Base-by-base conservation (phyloP, 768 basidiomycete genomes). In the Hemileccinum rubropunctum region DNA sequence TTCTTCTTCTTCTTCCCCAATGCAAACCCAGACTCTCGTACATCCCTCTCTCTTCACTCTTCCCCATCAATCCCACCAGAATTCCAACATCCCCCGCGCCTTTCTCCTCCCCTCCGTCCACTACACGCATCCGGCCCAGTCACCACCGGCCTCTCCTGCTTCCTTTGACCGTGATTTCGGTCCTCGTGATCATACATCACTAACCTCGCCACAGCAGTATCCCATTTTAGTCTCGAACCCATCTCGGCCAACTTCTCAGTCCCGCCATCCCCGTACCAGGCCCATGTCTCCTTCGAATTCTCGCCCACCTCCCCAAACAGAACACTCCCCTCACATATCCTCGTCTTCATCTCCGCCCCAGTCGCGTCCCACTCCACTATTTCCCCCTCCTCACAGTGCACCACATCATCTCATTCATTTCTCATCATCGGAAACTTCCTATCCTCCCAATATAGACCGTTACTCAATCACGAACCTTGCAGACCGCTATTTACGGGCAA, bases 341-440 rank as follows among this genome's bases (percentile, higher is more conserved):
- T 69, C 73, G 45, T 75, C 77, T 12, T 75, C 76, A 37, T 76
- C 77, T 50, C 74, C 76, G 37, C 64, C 69, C 6, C 77, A 76
- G 51, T 54, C 65, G 49, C 73, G 70, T 54, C 61, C 66, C 17
- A 56, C 69, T 33, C 54, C 73, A 35, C 63, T 72, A 58, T 69
- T 74, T 62, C 70, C 72, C 43, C 70, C 70, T 45, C 65, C 73
- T 30, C 63, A 71, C 52, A 72, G 69, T 49, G 72, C 76, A 56
- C 74, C 74, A 42, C 72, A 70, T 49, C 64, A 75, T 45, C 74
- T 76, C 51, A 68, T 71, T 58, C 74, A 74, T 47, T 78, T 78
- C 61, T 60, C 73, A 57, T 63, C 72, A 58, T 69, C 69, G 62
- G 59, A 65, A 62, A 68, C 67, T 66, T 70, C 73, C 58, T 72